Conservation (phyloP, 2,329 filamentous ascomycete genomes). For the Hortaea sp. region DNA sequence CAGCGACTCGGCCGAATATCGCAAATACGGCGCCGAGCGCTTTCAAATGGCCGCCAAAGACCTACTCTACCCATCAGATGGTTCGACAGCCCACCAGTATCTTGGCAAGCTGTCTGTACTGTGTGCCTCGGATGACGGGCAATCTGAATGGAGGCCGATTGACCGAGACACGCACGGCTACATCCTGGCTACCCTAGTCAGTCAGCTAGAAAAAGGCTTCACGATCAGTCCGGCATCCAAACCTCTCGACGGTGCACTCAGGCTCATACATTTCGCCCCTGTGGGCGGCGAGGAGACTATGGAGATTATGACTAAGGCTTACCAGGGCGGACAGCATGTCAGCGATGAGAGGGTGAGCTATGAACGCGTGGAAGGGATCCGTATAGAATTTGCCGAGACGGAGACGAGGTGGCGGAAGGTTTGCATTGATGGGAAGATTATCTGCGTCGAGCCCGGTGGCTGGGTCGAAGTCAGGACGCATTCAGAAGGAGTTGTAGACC, state of each 20-base stretch:
- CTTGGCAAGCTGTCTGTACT: constrained; percentile 41
- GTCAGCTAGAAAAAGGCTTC: constrained; percentile 72
- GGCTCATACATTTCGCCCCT: constrained; percentile 66
- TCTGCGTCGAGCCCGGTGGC: constrained; percentile 60
- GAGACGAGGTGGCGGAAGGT: constrained; percentile 71
- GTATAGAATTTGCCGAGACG: constrained; percentile 56
- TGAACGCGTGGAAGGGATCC: constrained; percentile 56
- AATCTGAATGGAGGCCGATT: constrained; percentile 25
- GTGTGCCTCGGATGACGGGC: constrained; percentile 9
- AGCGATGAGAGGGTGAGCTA: constrained; percentile 54
- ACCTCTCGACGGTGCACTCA: constrained; percentile 60
- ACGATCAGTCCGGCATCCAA: constrained; percentile 64
- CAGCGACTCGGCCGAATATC: constrained; percentile 74
- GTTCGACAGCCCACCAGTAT: constrained; percentile 46
- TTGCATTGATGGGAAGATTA: constrained; percentile 86
- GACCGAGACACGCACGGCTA: constrained; percentile 56
- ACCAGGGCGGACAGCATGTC: constrained; percentile 48
- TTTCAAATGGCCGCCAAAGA: constrained; percentile 79
- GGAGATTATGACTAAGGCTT: constrained; percentile 61
- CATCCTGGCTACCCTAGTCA: constrained; percentile 64
- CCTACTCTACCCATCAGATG: constrained; percentile 52
- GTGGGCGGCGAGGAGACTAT: constrained; percentile 57
- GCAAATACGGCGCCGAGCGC: constrained; percentile 63
- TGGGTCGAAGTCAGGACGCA: constrained; percentile 57
- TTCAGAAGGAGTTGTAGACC: constrained; percentile 30